A percentile compares a stretch with the other conserved stretches of the same genome.
Evolutionary conservation across 148 eudicot species (phyloP).

Genomic region (Diospyros lotus): DNA sequence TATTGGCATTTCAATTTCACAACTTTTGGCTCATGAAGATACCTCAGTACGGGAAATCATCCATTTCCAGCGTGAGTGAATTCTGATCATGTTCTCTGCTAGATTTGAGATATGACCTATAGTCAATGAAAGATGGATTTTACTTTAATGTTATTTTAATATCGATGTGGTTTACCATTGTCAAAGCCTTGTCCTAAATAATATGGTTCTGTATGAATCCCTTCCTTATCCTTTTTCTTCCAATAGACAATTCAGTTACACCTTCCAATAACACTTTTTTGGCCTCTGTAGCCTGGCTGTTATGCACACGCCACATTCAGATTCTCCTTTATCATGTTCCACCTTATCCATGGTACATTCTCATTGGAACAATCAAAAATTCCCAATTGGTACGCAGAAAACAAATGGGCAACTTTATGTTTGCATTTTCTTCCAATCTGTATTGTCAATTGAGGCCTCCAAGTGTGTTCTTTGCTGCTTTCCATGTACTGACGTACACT

Average conservation of each 20-base stretch:
- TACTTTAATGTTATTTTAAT: background rate
- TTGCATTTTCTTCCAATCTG: background rate
- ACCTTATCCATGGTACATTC: background rate
- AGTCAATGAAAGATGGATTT: background rate
- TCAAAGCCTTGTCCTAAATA: background rate
- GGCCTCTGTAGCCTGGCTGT: background rate
- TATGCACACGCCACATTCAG: background rate
- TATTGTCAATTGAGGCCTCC: background rate
- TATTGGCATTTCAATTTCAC: slow-evolving; percentile 32
- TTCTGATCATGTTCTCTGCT: background rate
- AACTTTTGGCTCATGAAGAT: slow-evolving; percentile 32
- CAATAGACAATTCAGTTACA: background rate
- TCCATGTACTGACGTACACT: too few relatives aligned
- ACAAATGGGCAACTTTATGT: background rate
- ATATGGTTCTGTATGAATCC: background rate
- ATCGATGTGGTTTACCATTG: background rate
- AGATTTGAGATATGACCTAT: background rate
- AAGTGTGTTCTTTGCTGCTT: background rate
- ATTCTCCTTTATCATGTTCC: background rate
- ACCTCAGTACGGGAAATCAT: slow-evolving; percentile 29
- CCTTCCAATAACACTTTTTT: background rate
- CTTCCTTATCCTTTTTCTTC: background rate
- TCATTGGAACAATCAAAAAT: background rate
- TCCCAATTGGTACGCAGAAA: too few relatives aligned
- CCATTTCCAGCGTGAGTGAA: slow-evolving; percentile 33